Base-by-base conservation (phyloP, 2,329 filamentous ascomycete genomes). In the Alternaria gaisen region DNA sequence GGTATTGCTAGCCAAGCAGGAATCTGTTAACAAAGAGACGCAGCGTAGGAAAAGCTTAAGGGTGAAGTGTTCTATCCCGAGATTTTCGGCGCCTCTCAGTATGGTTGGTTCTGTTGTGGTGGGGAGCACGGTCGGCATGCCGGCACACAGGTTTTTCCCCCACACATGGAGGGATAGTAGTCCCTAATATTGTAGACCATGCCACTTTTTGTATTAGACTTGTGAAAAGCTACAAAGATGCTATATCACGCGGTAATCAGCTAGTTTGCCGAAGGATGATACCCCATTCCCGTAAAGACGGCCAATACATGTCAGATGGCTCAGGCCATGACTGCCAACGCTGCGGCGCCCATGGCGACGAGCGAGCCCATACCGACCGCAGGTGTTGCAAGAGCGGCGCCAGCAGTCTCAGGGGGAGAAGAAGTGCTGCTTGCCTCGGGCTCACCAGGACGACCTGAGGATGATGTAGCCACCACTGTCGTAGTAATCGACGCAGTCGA, bases 331-430 rank as follows among this genome's bases (percentile, higher is more conserved):
- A 62, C 58, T 57, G 61, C 67, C 52, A 73, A 58, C 41, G 61
- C 67, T 46, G 59, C 65, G 61, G 68, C 67, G 46, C 70, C 71
- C 28, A 61, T 70, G 54, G 56, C 70, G 32, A 73, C 42, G 20
- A 74, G 48, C 32, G 66, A 67, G 34, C 69, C 66, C 61, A 72
- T 51, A 28, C 66, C 63, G 24, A 61, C 40, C 34, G 68, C 61
- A 22, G 69, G 62, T 22, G 69, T 66, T 9, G 64, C 61, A n/a
- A 72, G 46, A 40, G 65, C 50, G 28, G 60, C 72, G 10, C 58
- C 70, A 52, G 64, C 67, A 34, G 64, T 64, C 10, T 68, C 60
- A 18, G 68, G 53, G 6, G 58, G 50, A 16, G 46, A 14, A 16
- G 56, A 63, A n/a, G 41, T 44, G 32, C 40, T 42, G 57, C 51